Evolutionary conservation across 305 asterid genomes (phyloP).

Genomic region (Petunia hybrid): DNA sequence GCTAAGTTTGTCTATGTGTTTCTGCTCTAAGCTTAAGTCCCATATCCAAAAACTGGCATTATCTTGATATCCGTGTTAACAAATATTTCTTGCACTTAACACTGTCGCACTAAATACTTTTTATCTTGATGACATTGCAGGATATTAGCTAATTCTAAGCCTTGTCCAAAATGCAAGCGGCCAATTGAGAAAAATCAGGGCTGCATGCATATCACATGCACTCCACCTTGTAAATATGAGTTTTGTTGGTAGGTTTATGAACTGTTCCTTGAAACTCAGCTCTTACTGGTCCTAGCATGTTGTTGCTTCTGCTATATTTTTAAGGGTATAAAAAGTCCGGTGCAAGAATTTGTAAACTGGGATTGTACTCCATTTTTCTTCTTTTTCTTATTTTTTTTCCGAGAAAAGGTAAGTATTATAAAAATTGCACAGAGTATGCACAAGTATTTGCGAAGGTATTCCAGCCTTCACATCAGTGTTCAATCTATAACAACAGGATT

Average conservation of each 20-base stretch:
- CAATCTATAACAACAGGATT: too few relatives aligned
- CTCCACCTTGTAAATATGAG: slow-evolving; percentile 94
- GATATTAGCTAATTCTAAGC: slow-evolving; percentile 95
- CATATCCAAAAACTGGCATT: background rate
- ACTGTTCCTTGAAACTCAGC: slow-evolving; percentile 24
- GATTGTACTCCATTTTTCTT: background rate
- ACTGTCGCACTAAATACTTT: slow-evolving; percentile 31
- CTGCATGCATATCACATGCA: slow-evolving; percentile 96
- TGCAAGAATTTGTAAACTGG: too few relatives aligned
- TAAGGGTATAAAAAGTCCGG: background rate
- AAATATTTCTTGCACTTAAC: background rate
- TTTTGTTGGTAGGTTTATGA: slow-evolving; percentile 79
- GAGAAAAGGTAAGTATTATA: too few relatives aligned
- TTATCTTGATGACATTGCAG: slow-evolving; percentile 51
- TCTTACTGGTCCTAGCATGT: slow-evolving; percentile 26
- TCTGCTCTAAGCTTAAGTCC: too few relatives aligned
- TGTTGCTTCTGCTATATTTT: background rate
- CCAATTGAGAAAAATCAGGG: slow-evolving; percentile 97
- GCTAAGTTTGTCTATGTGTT: too few relatives aligned
- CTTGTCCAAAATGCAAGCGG: slow-evolving; percentile 98
- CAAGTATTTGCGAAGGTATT: too few relatives aligned
- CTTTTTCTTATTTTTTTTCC: slow-evolving; percentile 1
- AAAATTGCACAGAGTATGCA: too few relatives aligned
- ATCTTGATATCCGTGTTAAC: slow-evolving; percentile 13
- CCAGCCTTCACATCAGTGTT: too few relatives aligned